Base-by-base conservation (phyloP, 2,329 filamentous ascomycete species). In the Botrytis fragariae region DNA sequence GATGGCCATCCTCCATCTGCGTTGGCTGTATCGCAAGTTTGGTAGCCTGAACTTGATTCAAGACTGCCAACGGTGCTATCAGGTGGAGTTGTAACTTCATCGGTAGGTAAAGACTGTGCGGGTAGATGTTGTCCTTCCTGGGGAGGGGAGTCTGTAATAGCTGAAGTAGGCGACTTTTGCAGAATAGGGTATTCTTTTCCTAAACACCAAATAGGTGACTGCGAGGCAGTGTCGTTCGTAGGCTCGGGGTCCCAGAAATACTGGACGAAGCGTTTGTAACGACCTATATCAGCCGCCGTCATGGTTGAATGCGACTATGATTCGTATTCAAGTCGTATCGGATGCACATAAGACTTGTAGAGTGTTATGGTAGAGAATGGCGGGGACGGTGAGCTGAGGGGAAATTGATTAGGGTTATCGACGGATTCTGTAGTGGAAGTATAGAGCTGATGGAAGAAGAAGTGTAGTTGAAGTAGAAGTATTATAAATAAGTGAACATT, bases 221-320 rank as follows among this genome's bases (percentile, higher is more conserved):
- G 87, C 54, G 87, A 86, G 74, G 84, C 82, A 73, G 90, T 86
- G 81, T 97, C 91, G 83, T 98, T 97, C 75, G 88, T 89, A 9
- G 94, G 95, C 76, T 95, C 91, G 0, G 94, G 94, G 78, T 98
- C 95, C 92, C 94, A 97, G 80, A 98, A 91, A 84, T 93, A 94
- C 83, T 95, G 93, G 74, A 98, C 91, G 78, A 98, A 90, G 76
- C 92, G 92, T 83, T 93, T 93, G 80, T 91, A 90, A 77, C 92
- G 91, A 77, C 92, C 89, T 74, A 97, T 85, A 79, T 97, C 93
- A 72, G 92, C 89, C 73, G 87, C 90, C 79, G 87, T 87, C 89
- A 92, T 81, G 68, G 57, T 54, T 73, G 73, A 63, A 48, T 69
- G 29, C 45, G 57, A 65, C 22, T 45, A 68, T 68, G 71, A 7